Evolutionary conservation across 768 basidiomycete genomes (phyloP).

Genomic region (Glaciozyma antarctica): DNA sequence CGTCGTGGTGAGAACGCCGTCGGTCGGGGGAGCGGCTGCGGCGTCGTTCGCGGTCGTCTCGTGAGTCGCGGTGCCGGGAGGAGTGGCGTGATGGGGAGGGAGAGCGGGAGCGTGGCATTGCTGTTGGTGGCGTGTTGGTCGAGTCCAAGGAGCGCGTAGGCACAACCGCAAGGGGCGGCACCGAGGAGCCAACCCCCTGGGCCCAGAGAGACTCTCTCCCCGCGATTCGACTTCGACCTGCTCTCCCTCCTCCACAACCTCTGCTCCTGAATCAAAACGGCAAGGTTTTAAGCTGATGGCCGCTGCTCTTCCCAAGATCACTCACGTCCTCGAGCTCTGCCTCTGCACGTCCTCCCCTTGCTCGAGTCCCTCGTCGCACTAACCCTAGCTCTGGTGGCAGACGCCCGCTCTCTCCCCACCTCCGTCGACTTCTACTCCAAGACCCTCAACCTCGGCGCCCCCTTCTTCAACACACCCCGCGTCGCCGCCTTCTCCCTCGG

Average conservation of each 20-base stretch:
- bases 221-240: too few species aligned
- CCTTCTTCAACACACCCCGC: conserved; percentile 6
- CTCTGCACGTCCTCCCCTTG: not conserved
- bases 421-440: conserved; percentile 18
- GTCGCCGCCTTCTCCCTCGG: conserved; percentile 26
- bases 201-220: too few species aligned
- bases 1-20: not conserved
- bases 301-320: conserved; percentile 10
- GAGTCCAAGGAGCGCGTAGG: too few species aligned
- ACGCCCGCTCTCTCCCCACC: conserved; percentile 8
- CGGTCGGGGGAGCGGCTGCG: conserved; percentile 3
- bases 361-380: not conserved
- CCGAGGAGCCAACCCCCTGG: too few species aligned
- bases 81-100: conserved; percentile 5
- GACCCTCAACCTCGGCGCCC: conserved; percentile 6
- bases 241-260: too few species aligned
- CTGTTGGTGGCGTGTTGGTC: too few species aligned
- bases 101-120: conserved; percentile 5
- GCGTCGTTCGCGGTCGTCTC: conserved; percentile 1
- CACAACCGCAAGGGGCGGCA: too few species aligned
- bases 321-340: conserved; percentile 26
- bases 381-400: not conserved
- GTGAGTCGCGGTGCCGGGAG: not conserved
- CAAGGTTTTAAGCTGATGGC: too few species aligned
- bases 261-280: too few species aligned